These are phyloP conservation scores for Yarrowia hollandica DNA, from an alignment of 805 yeast species.

Conservation along the genomic window DNA sequence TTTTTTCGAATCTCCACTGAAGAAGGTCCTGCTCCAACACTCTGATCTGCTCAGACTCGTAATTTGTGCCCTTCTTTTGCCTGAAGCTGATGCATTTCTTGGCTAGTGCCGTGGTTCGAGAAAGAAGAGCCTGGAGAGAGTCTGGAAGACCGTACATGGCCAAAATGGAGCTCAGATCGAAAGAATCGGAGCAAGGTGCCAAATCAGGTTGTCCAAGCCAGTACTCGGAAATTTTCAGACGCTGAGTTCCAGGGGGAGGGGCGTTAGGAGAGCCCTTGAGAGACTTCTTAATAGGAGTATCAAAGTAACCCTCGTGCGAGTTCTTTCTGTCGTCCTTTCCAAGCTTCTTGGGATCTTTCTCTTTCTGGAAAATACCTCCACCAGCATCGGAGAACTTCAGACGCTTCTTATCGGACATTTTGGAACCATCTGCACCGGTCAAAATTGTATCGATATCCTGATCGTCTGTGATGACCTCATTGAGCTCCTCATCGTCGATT, in stretches of 20 bases:
- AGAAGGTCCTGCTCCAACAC: conserved; percentile 53
- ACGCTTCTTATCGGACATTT: conserved; percentile 26
- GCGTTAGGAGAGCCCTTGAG: conserved; percentile 22
- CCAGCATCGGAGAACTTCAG: conserved; percentile 26
- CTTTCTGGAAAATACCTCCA: conserved; percentile 23
- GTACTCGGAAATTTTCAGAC: conserved; percentile 17
- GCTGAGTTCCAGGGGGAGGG: conserved; percentile 8
- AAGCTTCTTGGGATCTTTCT: background rate
- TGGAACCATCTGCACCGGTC: conserved; percentile 28
- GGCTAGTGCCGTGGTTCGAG: conserved; percentile 53
- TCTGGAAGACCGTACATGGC: conserved; percentile 84
- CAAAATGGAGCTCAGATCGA: conserved; percentile 57
- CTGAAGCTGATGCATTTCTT: conserved; percentile 11
- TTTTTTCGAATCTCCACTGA: conserved; percentile 64
- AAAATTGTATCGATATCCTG: conserved; percentile 21
- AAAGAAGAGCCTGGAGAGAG: conserved; percentile 68
- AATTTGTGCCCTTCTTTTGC: conserved; percentile 34
- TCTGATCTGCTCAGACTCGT: conserved; percentile 38
- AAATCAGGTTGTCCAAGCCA: conserved; percentile 24
- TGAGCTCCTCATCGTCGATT: conserved; percentile 34
- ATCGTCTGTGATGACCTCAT: conserved; percentile 28
- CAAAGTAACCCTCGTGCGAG: conserved; percentile 21
- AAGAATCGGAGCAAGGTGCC: conserved; percentile 20
- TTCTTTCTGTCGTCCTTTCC: background rate
- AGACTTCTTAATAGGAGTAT: conserved; percentile 19